These are phyloP conservation scores for Amanita molliuscula DNA, from an alignment of 768 basidiomycete genomes.

Conservation along the genomic window DNA sequence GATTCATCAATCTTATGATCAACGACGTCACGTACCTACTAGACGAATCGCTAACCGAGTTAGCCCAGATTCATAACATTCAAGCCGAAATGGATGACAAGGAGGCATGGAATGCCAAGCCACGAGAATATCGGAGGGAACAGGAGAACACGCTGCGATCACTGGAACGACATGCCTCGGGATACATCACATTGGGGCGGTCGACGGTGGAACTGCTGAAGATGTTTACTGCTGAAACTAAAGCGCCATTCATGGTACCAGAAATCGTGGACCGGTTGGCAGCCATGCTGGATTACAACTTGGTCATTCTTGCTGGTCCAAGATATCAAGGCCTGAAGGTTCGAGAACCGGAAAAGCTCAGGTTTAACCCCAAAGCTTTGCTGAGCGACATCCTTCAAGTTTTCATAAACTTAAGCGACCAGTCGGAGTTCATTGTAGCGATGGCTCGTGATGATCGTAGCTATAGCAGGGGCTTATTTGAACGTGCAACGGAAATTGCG, in stretches of 20 bases:
- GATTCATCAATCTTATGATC: conserved; percentile 96
- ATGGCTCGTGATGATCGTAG: conserved; percentile 93
- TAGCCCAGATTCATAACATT: conserved; percentile 81
- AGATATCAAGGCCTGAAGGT: conserved; percentile 81
- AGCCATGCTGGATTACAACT: conserved; percentile 93
- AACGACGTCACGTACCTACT: conserved; percentile 98
- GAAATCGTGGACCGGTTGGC: conserved; percentile 95
- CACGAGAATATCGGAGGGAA: conserved; percentile 73
- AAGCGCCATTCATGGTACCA: conserved; percentile 87
- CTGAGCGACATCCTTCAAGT: conserved; percentile 84
- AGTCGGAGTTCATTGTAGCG: conserved; percentile 69
- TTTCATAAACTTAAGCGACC: conserved; percentile 79
- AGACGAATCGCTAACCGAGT: conserved; percentile 88
- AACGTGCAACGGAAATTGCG: conserved; percentile 62
- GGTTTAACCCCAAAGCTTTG: conserved; percentile 76
- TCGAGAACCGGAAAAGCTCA: conserved; percentile 77
- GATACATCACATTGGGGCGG: conserved; percentile 78
- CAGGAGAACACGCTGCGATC: conserved; percentile 65
- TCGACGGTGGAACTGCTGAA: conserved; percentile 88
- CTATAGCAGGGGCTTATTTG: conserved; percentile 78
- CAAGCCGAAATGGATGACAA: conserved; percentile 78
- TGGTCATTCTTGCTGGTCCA: conserved; percentile 83
- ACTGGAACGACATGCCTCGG: conserved; percentile 78
- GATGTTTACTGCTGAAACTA: conserved; percentile 86
- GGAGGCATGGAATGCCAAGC: conserved; percentile 54